Evolutionary conservation across 345 rosid species (phyloP), one percentile per base, ranked within the genome.

Genomic region (Hibiscus trionum): DNA sequence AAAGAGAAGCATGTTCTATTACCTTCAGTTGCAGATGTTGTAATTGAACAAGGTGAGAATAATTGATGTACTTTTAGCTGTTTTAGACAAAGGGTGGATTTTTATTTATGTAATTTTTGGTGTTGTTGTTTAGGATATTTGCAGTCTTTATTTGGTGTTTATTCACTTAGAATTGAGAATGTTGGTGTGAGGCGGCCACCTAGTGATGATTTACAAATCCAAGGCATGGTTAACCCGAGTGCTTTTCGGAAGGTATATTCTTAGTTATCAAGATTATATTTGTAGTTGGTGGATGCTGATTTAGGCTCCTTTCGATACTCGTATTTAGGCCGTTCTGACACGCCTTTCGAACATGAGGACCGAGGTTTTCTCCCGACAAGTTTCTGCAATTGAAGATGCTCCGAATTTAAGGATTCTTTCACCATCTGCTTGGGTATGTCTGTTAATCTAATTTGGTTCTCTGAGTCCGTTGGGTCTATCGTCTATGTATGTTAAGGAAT

Each of bases 71-170:
- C 24, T 24, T 67, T 15, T 9, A 24, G 10, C 5, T 67, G 24
- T 9, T 16, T 16, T 67, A 27, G 4, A 16, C 8, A 29, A 50
- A 8, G 8, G 11, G 31, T 31, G n/a, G 21, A 47, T 26, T 35
- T 72, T 76, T 46, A n/a, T 39, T 11, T 42, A 35, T 47, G 2
- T 14, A 6, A 19, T 8, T 57, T 57, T 4, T 63, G 10, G 24
- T 70, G 71, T 27, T 70, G 71, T 33, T 73, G 57, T 73, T 77
- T 67, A 89, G 94, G 91, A 66, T 89, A 83, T 78, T 70, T 89
- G 88, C 91, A 89, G 80, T 87, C 94, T 63, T 73, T 80, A 63
- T 89, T 87, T 78, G 93, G 93, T 79, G 85, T 89, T 10, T 85
- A 80, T 82, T 89, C 91, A 47, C 76, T 89, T 57, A 83, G 93